phyloP scores from a whole-genome alignment of 257 asterid genomes.

The Linderniella brevidens region DNA sequence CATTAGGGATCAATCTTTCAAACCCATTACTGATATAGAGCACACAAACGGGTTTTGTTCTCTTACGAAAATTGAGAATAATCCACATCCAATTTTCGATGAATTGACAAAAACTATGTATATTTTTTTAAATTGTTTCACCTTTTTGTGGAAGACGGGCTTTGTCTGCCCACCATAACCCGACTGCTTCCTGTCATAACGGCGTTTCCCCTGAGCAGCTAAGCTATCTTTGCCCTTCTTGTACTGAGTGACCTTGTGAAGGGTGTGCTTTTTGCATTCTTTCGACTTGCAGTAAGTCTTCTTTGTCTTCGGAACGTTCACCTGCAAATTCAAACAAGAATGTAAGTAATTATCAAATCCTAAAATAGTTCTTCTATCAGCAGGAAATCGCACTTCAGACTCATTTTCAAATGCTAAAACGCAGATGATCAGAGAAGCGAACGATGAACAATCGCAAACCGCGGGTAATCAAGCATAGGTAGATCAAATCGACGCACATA shows the following conservation, averaged over 20 bases:
- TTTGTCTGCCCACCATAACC: constrained; percentile 89
- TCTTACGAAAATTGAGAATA: too few species aligned
- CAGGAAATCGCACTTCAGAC: too few species aligned
- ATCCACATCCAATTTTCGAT: too few species aligned
- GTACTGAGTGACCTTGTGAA: constrained; percentile 75
- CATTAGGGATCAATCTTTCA: neutral
- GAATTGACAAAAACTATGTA: neutral
- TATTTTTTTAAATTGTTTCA: neutral
- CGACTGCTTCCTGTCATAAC: constrained; percentile 72
- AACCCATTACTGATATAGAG: neutral
- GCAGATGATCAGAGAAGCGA: too few species aligned
- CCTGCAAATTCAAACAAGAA: too few species aligned
- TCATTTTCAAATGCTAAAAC: too few species aligned
- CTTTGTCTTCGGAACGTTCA: constrained; percentile 72
- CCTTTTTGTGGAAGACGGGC: constrained; percentile 88
- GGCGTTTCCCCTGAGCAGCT: constrained; percentile 71
- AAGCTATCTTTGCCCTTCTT: constrained; percentile 62
- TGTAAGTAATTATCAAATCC: too few species aligned
- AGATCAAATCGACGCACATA: too few species aligned
- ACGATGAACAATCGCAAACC: too few species aligned
- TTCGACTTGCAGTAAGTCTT: constrained; percentile 69
- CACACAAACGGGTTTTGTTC: too few species aligned
- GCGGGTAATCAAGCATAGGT: too few species aligned
- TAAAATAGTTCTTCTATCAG: too few species aligned
- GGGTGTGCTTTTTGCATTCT: constrained; percentile 69